Conservation (phyloP, 257 asterid genomes). For the Linderniella brevidens region DNA sequence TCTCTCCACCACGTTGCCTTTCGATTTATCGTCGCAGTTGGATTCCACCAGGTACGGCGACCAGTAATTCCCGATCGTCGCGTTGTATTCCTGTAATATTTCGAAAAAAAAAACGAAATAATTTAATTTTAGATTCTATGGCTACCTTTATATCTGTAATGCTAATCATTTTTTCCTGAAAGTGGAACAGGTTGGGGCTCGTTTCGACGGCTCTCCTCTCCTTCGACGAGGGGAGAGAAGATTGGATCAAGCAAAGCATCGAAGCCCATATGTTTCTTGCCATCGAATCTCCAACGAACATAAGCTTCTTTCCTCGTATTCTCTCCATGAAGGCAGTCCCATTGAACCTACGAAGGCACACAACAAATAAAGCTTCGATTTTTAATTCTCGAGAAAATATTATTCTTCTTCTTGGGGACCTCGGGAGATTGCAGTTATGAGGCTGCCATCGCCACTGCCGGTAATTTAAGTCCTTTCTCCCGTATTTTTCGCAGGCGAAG, state of each 20-base stretch:
- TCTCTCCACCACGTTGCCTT: conserved; percentile 24
- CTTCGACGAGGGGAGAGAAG: conserved; percentile 22
- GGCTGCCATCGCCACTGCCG: conserved; percentile 76
- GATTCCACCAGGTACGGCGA: conserved; percentile 78
- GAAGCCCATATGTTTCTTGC: conserved; percentile 51
- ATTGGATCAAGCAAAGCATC: conserved; percentile 41
- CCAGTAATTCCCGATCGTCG: conserved; percentile 72
- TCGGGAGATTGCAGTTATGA: conserved; percentile 45
- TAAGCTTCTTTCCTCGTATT: conserved; percentile 38
- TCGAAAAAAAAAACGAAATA: no score
- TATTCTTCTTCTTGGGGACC: no score
- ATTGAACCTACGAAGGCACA: conserved; percentile 39
- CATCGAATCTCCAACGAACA: conserved; percentile 64
- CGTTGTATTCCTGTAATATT: conserved; percentile 81
- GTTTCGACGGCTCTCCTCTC: conserved; percentile 3
- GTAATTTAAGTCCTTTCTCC: conserved; percentile 40
- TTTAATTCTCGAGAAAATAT: no score
- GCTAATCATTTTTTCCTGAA: no score
- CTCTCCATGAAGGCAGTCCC: conserved; percentile 33
- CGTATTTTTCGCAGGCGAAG: conserved; percentile 43
- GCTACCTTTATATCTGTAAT: no score
- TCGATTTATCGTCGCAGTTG: conserved; percentile 40
- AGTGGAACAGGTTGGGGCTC: background rate
- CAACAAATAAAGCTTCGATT: no score
- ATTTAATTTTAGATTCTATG: no score